These are phyloP conservation scores for Prorocentrum cordatum DNA, from an alignment of 169 alveolate species.

Conservation along the genomic window DNA sequence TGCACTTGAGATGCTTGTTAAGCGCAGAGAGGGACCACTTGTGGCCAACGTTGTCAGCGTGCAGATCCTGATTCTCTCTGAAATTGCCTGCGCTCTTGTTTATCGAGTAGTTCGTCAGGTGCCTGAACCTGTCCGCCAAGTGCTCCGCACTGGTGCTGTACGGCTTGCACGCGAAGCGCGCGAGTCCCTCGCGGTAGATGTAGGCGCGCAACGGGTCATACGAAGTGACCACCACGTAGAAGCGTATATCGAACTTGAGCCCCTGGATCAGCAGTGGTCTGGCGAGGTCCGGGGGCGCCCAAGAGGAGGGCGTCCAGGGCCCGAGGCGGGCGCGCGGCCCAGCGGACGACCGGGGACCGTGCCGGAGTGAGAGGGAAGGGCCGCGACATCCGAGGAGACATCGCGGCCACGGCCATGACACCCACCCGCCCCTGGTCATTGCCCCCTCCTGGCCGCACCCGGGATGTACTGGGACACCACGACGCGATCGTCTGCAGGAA, in stretches of 20 bases:
- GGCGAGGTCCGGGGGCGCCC: too few relatives aligned
- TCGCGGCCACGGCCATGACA: too few relatives aligned
- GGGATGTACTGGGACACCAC: too few relatives aligned
- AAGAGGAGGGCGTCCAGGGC: too few relatives aligned
- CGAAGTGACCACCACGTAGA: constrained; percentile 39
- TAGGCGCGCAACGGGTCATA: constrained; percentile 44
- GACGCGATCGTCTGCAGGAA: constrained; percentile 31
- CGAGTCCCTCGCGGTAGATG: constrained; percentile 42
- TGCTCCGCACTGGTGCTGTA: constrained; percentile 30
- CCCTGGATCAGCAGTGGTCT: constrained; percentile 83
- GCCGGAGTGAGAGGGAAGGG: too few relatives aligned
- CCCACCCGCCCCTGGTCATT: too few relatives aligned
- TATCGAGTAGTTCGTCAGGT: constrained; percentile 34
- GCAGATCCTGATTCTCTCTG: constrained; percentile 29
- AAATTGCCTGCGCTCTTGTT: background rate
- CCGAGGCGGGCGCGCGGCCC: too few relatives aligned
- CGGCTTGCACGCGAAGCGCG: constrained; percentile 29
- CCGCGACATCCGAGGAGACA: too few relatives aligned
- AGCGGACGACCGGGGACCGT: background rate
- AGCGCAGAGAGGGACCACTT: constrained; percentile 48
- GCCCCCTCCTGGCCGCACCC: too few relatives aligned
- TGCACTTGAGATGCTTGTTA: constrained; percentile 33
- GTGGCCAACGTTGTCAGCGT: constrained; percentile 43
- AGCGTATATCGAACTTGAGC: constrained; percentile 30
- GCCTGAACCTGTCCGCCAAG: constrained; percentile 16